Conservation (phyloP, 495 filamentous ascomycete species). For the Aspergillus hancockii region DNA sequence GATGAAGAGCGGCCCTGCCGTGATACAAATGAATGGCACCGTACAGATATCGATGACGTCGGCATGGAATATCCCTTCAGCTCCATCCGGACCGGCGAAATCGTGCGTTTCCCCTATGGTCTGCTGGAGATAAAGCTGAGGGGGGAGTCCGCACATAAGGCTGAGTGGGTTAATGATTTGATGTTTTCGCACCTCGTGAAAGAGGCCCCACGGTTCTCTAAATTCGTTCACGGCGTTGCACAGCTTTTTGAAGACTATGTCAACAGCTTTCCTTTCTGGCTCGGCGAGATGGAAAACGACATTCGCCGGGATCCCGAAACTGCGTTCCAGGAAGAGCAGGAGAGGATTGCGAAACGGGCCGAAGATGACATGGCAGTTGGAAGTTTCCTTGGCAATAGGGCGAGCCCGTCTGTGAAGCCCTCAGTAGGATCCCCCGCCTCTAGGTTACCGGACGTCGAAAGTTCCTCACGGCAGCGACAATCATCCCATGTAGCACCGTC, state of each 20-base stretch:
- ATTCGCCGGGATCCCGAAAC: conserved; percentile 89
- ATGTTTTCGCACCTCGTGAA: conserved; percentile 92
- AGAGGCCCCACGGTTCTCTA: conserved; percentile 85
- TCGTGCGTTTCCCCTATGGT: conserved; percentile 87
- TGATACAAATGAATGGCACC: conserved; percentile 86
- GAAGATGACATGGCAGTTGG: conserved; percentile 89
- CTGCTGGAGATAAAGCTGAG: conserved; percentile 91
- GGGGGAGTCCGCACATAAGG: conserved; percentile 64
- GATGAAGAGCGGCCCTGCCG: conserved; percentile 84
- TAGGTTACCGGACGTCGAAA: conserved; percentile 26
- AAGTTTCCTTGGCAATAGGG: conserved; percentile 65
- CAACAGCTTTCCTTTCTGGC: conserved; percentile 95
- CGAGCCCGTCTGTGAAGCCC: conserved; percentile 45
- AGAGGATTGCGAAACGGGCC: conserved; percentile 71
- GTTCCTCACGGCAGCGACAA: conserved; percentile 24
- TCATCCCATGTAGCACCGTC: conserved; percentile 27
- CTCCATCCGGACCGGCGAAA: conserved; percentile 83
- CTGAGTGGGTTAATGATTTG: conserved; percentile 86
- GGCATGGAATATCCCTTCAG: conserved; percentile 85
- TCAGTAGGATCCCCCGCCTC: conserved; percentile 60
- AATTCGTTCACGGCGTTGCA: conserved; percentile 93
- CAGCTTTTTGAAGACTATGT: conserved; percentile 93
- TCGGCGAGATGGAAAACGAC: conserved; percentile 83
- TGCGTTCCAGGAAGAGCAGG: conserved; percentile 90
- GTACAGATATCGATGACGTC: conserved; percentile 79